Percentiles rank a stretch among this genome's conserved stretches.
These are phyloP conservation scores for Chytriomyces confervae DNA, from an alignment of 192 early-diverging fungal species.

Conservation along the genomic window DNA sequence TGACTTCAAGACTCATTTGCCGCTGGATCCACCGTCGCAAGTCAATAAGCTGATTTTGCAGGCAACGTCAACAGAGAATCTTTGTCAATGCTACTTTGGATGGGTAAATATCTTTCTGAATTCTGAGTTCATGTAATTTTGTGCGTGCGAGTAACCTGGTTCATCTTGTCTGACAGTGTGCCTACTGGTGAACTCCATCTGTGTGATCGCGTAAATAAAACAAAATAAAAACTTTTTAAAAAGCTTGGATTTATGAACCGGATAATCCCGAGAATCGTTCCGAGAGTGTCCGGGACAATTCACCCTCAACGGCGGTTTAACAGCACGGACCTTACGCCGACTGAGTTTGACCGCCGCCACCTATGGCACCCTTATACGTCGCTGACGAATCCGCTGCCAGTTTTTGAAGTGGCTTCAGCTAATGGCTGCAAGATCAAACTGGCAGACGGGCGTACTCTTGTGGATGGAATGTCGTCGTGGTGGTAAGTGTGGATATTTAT, in stretches of 20 bases:
- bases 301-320: not conserved
- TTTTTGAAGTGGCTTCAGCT: slow-evolving; percentile 1
- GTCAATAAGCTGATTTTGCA: slow-evolving; percentile 85
- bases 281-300: not conserved
- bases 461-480: not conserved
- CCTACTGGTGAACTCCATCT: too few relatives aligned
- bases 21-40: slow-evolving; percentile 76
- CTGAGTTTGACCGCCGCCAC: slow-evolving; percentile 17
- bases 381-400: slow-evolving; percentile 17
- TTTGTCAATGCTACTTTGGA: slow-evolving; percentile 62
- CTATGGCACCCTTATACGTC: slow-evolving; percentile 38
- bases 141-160: too few relatives aligned
- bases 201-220: too few relatives aligned
- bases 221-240: too few relatives aligned
- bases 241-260: too few relatives aligned
- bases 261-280: too few relatives aligned
- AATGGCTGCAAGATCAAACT: slow-evolving; percentile 7
- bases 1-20: slow-evolving; percentile 79
- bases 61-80: slow-evolving; percentile 81
- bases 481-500: not conserved
- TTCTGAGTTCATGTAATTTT: not conserved
- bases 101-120: slow-evolving; percentile 10
- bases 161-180: too few relatives aligned
- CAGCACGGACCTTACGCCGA: not conserved
- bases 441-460: not conserved